Evolutionary conservation across 768 basidiomycete genomes (phyloP).

Genomic region (Pleurotus pulmonarius): DNA sequence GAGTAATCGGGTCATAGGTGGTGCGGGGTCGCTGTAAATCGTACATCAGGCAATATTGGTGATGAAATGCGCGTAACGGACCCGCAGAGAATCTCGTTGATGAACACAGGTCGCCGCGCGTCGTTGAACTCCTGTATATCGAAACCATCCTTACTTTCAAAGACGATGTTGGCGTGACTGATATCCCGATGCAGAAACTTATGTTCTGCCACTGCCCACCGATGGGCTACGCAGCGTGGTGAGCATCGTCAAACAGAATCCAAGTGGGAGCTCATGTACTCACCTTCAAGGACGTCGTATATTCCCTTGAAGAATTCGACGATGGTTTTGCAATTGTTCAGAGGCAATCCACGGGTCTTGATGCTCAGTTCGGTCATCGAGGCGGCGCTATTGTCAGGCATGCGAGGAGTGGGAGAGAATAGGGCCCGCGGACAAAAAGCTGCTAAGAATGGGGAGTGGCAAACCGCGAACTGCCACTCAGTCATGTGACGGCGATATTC

Average conservation of each 20-base stretch:
- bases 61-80: background rate
- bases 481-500: too few relatives aligned
- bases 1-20: too few relatives aligned
- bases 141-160: background rate
- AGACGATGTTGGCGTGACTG: background rate
- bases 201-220: background rate
- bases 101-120: background rate
- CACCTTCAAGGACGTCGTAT: conserved; percentile 4
- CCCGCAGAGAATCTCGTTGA: background rate
- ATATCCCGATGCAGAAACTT: conserved; percentile 2
- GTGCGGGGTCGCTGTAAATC: background rate
- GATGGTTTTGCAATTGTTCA: background rate
- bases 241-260: background rate
- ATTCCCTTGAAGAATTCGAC: conserved; percentile 1
- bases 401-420: too few relatives aligned
- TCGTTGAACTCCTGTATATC: background rate
- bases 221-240: background rate
- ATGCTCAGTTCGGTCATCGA: background rate
- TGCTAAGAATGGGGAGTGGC: too few relatives aligned
- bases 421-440: too few relatives aligned
- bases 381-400: too few relatives aligned
- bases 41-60: background rate
- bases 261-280: background rate
- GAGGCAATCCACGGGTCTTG: background rate
- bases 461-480: too few relatives aligned